Percentiles rank a stretch among this genome's conserved stretches.
Evolutionary conservation across 768 basidiomycete genomes (phyloP).

Genomic region (Flagelloscypha sp.): DNA sequence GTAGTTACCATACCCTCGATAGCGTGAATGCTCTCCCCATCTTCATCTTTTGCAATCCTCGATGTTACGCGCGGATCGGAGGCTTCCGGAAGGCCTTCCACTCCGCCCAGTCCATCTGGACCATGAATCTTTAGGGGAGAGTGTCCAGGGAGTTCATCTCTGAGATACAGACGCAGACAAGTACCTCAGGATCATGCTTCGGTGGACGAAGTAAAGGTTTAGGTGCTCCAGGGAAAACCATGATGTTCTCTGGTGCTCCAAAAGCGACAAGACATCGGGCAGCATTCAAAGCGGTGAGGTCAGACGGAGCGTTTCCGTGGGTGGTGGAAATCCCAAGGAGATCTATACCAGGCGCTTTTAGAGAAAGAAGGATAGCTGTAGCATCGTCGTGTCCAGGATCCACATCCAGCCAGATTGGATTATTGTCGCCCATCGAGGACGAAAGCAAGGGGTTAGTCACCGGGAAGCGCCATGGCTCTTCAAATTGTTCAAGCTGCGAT

Average conservation of each 20-base stretch:
- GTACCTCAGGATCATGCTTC: slow-evolving; percentile 57
- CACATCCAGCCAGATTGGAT: slow-evolving; percentile 51
- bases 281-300: slow-evolving; percentile 63
- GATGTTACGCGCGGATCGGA: slow-evolving; percentile 41
- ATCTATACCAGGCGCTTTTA: slow-evolving; percentile 54
- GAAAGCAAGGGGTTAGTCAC: no score
- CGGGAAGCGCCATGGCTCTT: no score
- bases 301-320: slow-evolving; percentile 67
- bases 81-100: slow-evolving; percentile 59
- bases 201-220: slow-evolving; percentile 59
- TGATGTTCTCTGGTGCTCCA: slow-evolving; percentile 47
- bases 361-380: slow-evolving; percentile 69
- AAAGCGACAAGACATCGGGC: slow-evolving; percentile 72
- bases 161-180: no score
- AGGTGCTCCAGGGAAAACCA: slow-evolving; percentile 60
- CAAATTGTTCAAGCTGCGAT: no score
- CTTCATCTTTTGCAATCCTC: slow-evolving; percentile 35
- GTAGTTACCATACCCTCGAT: slow-evolving; percentile 60
- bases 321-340: slow-evolving; percentile 82
- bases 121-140: slow-evolving; percentile 90
- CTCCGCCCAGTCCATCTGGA: slow-evolving; percentile 73
- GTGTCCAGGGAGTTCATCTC: no score
- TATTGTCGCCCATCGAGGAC: no score
- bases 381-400: slow-evolving; percentile 88
- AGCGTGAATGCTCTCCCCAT: slow-evolving; percentile 41